Base-by-base conservation (phyloP, 2,329 filamentous ascomycete species). In the Didymella pomorum region DNA sequence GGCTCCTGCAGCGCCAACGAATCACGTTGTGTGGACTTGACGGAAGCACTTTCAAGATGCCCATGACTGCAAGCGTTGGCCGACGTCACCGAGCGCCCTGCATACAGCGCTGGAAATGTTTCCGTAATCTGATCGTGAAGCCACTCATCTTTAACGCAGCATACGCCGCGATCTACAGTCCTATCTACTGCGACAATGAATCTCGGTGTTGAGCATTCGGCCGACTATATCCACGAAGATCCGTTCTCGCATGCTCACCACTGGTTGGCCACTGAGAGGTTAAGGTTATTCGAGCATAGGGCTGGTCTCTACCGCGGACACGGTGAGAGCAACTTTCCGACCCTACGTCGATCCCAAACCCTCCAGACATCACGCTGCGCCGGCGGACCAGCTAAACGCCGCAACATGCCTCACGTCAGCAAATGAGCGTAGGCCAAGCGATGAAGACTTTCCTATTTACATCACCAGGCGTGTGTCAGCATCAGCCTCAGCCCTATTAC, bases 381-480 rank as follows among this genome's bases (percentile, higher is more conserved):
- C 35, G 35, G 18, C 35, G 35, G 35, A 9, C 35, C 25, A 21
- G 29, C 37, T 31, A n/a, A 39, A 31, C 8, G 45, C 18, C 29
- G n/a, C n/a, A 35, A 12, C 20, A 26, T 29, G 46, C n/a, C 51
- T 60, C 52, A 60, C 47, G 52, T 60, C 57, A 56, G 57, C 51
- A 37, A 14, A 21, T 20, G 14, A 14, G 6, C 42, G 18, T 21
- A 14, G 29, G 45, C 56, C 56, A 54, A 41, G 58, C 10, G 20
- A n/a, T 9, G 8, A 10, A 16, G 16, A 33, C 28, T 58, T 33
- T 53, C 42, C 35, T 18, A 28, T 53, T 48, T 49, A 33, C 18
- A 53, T 18, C 25, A 6, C n/a, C 3, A 3, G 21, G 9, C 2
- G 37, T 49, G 23, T 41, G 60, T 63, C 56, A 62, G 60, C 56